Conservation (phyloP, 176 grass and related monocot genomes). For the Tillandsia leiboldiana region DNA sequence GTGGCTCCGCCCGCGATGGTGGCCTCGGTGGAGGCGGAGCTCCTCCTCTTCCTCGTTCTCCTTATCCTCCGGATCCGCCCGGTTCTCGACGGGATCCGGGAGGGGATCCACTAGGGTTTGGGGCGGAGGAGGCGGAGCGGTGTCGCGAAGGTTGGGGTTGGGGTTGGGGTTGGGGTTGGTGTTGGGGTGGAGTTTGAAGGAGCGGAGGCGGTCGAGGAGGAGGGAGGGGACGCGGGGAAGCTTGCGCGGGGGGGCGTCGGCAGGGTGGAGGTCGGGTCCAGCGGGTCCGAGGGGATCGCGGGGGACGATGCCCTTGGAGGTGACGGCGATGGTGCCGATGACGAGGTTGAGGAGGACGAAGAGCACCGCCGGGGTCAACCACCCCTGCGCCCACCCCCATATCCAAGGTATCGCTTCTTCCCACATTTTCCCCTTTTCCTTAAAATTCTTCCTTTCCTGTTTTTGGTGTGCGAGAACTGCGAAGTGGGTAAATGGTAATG, state of each 20-base stretch:
- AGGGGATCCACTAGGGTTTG: not conserved
- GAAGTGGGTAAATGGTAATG: not conserved
- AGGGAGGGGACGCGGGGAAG: constrained; percentile 54
- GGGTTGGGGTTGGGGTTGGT: not conserved
- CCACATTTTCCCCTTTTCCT: constrained; percentile 32
- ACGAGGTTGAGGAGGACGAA: constrained; percentile 89
- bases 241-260: not conserved
- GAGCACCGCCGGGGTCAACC: constrained; percentile 67
- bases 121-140: constrained; percentile 8
- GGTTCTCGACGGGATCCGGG: constrained; percentile 30
- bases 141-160: not conserved
- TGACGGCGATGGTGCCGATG: constrained; percentile 92
- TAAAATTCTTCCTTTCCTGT: not conserved
- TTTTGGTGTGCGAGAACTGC: too few relatives aligned
- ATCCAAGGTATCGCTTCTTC: constrained; percentile 46
- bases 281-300: not conserved
- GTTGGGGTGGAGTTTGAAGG: constrained; percentile 44
- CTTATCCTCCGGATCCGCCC: not conserved
- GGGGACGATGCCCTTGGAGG: constrained; percentile 40
- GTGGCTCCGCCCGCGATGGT: constrained; percentile 42
- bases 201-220: constrained; percentile 58
- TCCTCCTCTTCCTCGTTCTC: not conserved
- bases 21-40: not conserved
- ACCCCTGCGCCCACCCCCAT: constrained; percentile 50
- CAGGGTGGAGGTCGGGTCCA: too few relatives aligned